Conservation (phyloP, 306 rosid genomes). For the Malus sieversii region DNA sequence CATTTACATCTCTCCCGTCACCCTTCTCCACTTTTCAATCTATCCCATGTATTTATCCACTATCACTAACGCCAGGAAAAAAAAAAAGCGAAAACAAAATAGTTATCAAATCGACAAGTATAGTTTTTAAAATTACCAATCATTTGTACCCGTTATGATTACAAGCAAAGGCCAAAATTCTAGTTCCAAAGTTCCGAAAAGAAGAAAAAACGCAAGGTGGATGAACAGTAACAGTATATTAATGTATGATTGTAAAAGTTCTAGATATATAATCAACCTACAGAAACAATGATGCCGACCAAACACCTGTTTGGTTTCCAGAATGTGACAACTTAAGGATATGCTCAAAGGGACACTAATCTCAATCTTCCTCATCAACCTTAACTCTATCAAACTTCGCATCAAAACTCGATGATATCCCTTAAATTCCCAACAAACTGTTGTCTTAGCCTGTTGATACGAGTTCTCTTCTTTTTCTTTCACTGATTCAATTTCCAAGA, state of each 20-base stretch:
- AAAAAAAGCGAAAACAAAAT: no score
- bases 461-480: neutral
- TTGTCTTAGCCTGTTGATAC: slow-evolving; percentile 4
- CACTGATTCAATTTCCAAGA: slow-evolving; percentile 3
- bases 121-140: no score
- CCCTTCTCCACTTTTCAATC: no score
- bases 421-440: slow-evolving; percentile 3
- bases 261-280: slow-evolving; percentile 7
- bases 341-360: neutral
- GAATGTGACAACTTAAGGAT: slow-evolving; percentile 13
- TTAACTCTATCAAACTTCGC: neutral
- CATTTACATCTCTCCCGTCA: no score
- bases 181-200: neutral
- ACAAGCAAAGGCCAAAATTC: neutral
- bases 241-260: neutral
- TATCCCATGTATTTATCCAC: no score
- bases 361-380: neutral
- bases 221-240: neutral
- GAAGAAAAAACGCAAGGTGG: neutral
- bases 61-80: no score
- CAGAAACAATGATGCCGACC: slow-evolving; percentile 23
- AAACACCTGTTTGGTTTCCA: slow-evolving; percentile 16
- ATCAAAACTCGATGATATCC: neutral
- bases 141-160: no score
- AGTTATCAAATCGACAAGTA: no score